Conservation (phyloP, 345 rosid genomes). For the Populus davidiana region DNA sequence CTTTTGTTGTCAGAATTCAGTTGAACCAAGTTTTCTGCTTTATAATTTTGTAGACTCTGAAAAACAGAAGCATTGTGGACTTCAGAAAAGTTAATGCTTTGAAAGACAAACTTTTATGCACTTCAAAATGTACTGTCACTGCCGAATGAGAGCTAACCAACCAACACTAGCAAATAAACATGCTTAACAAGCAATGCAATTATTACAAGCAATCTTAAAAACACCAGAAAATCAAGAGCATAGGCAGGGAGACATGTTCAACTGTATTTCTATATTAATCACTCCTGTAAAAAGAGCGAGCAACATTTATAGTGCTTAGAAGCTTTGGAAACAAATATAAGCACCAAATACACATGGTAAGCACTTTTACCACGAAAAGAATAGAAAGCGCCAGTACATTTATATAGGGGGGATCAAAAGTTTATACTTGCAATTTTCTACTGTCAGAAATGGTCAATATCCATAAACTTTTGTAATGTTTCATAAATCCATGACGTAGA, state of each 20-base stretch:
- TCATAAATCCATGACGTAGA: not conserved
- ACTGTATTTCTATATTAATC: not conserved
- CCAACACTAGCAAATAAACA: too few species aligned
- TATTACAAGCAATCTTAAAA: not conserved
- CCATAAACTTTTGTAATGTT: not conserved
- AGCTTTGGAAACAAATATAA: not conserved
- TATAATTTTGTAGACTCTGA: conserved; percentile 38
- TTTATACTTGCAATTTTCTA: not conserved
- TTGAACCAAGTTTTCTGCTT: conserved; percentile 21
- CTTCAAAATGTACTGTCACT: not conserved
- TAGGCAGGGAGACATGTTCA: not conserved
- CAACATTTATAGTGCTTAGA: not conserved
- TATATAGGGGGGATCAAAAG: too few species aligned
- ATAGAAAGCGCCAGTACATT: too few species aligned
- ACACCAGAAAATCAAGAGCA: not conserved
- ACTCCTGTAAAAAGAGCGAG: not conserved
- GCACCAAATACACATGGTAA: too few species aligned
- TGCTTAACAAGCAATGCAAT: too few species aligned
- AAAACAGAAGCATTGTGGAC: not conserved
- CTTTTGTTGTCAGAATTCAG: conserved; percentile 22
- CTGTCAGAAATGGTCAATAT: not conserved
- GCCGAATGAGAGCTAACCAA: too few species aligned
- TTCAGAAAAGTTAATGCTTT: not conserved
- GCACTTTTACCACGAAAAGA: too few species aligned
- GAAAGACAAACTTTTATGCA: not conserved